Evolutionary conservation across 768 basidiomycete species (phyloP).

Genomic region (Suillus subluteus): DNA sequence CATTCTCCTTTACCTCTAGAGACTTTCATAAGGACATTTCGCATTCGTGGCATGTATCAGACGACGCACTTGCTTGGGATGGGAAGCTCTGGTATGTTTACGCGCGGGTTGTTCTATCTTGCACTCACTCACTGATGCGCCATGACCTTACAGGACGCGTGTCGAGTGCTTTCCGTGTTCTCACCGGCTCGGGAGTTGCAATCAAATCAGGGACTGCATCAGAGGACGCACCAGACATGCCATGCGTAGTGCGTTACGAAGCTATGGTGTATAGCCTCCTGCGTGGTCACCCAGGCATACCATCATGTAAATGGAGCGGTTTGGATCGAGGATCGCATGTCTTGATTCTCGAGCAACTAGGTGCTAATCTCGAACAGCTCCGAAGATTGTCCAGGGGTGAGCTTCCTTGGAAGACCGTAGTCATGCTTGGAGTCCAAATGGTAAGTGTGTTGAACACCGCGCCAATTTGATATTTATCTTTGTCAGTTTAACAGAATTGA

Average conservation of each 20-base stretch:
- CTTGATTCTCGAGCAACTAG: conserved; percentile 16
- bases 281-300: conserved; percentile 18
- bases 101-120: too few species aligned
- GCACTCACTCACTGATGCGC: too few species aligned
- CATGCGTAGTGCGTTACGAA: conserved; percentile 12
- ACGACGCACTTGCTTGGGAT: too few species aligned
- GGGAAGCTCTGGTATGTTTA: too few species aligned
- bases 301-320: conserved; percentile 19
- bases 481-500: conserved; percentile 22
- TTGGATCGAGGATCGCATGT: conserved; percentile 15
- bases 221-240: too few species aligned
- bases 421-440: conserved; percentile 25
- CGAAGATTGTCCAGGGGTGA: conserved; percentile 19
- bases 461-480: neutral
- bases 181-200: too few species aligned
- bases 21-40: too few species aligned
- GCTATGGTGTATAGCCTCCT: conserved; percentile 22
- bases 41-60: too few species aligned
- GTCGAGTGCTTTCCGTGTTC: too few species aligned
- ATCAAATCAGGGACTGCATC: too few species aligned
- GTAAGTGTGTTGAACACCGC: neutral
- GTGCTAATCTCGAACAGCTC: conserved; percentile 16
- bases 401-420: conserved; percentile 24
- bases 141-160: too few species aligned
- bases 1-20: too few species aligned